Conservation (phyloP, 306 rosid species). For the Cucumis melo region DNA sequence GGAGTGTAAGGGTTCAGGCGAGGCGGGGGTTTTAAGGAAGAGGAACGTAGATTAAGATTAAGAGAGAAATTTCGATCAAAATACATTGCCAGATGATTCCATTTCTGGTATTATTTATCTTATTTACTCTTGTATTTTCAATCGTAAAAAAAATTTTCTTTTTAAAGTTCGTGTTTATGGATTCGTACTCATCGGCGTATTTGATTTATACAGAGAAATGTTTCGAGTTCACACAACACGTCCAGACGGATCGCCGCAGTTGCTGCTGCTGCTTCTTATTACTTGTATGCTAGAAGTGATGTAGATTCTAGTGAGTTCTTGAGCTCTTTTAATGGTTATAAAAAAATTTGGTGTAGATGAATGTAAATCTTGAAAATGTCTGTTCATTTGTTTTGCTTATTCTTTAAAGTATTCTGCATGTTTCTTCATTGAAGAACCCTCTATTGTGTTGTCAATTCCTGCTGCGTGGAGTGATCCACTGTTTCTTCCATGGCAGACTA, state of each 20-base stretch:
- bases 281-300: constrained; percentile 5
- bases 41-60: too few relatives aligned
- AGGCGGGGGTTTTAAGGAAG: too few relatives aligned
- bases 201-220: constrained; percentile 25
- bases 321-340: background rate
- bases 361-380: background rate
- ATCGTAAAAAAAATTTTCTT: background rate
- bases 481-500: constrained; percentile 14
- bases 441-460: constrained; percentile 17
- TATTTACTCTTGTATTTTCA: background rate
- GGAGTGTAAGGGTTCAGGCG: background rate
- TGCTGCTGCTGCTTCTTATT: constrained; percentile 33
- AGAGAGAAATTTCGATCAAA: background rate
- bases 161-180: background rate
- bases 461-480: constrained; percentile 17
- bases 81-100: constrained; percentile 13
- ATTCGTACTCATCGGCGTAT: background rate
- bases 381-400: background rate
- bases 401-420: background rate
- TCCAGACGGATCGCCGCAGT: constrained; percentile 23
- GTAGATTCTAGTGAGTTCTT: constrained; percentile 20
- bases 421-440: constrained; percentile 22
- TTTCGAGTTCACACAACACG: constrained; percentile 9
- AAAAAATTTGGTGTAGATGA: background rate
- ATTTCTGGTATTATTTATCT: constrained; percentile 18